Conservation (phyloP, 352 stramenopile species). For the Globisporangium solare region DNA sequence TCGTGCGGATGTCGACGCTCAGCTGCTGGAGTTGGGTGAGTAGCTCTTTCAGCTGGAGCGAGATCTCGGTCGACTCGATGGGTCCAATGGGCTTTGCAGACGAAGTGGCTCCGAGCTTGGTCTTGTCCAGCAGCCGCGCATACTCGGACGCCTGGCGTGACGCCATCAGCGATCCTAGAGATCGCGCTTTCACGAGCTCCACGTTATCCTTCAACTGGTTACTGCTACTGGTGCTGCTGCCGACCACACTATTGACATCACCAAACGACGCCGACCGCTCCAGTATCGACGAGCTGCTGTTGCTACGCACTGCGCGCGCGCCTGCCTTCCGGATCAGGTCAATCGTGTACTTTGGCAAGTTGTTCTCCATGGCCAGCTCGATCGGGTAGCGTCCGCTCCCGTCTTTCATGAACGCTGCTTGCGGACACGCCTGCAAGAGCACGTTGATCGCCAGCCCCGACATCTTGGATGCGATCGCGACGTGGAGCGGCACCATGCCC, state of each 20-base stretch:
- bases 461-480: slow-evolving; percentile 71
- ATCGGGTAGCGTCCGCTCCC: slow-evolving; percentile 47
- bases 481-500: slow-evolving; percentile 75
- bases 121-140: slow-evolving; percentile 31
- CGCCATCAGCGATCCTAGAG: slow-evolving; percentile 41
- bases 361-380: slow-evolving; percentile 54
- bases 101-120: slow-evolving; percentile 8
- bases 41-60: slow-evolving; percentile 64
- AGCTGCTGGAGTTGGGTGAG: slow-evolving; percentile 68
- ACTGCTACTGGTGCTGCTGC: slow-evolving; percentile 16
- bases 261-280: slow-evolving; percentile 34
- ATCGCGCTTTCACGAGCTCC: slow-evolving; percentile 41
- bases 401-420: slow-evolving; percentile 45
- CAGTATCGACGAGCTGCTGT: slow-evolving; percentile 21
- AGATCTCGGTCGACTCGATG: slow-evolving; percentile 55
- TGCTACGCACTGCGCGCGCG: slow-evolving; percentile 27
- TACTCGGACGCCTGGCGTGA: slow-evolving; percentile 36
- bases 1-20: slow-evolving; percentile 61
- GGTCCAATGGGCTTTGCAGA: slow-evolving; percentile 21
- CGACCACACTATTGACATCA: slow-evolving; percentile 21
- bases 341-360: slow-evolving; percentile 64
- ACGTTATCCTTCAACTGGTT: slow-evolving; percentile 19
- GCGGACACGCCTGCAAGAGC: slow-evolving; percentile 29
- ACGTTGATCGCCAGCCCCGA: slow-evolving; percentile 51
- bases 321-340: slow-evolving; percentile 67